Evolutionary conservation across 306 rosid genomes (phyloP).

Genomic region (Acacia melanoxylon): DNA sequence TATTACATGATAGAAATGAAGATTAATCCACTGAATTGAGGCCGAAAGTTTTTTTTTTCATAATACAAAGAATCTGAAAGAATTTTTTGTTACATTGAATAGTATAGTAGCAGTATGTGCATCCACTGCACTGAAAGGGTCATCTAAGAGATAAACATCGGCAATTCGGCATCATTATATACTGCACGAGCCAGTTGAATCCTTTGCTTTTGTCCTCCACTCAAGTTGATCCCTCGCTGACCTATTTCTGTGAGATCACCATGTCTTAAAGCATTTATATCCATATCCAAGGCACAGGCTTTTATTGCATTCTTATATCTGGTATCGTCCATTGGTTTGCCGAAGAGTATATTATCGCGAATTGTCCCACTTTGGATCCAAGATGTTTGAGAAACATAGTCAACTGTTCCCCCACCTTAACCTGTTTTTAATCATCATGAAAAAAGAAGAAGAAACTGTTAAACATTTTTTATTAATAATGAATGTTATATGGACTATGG

Average conservation of each 20-base stretch:
- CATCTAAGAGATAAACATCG: constrained; percentile 75
- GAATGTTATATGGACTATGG: not conserved
- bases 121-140: constrained; percentile 89
- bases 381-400: constrained; percentile 75
- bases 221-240: constrained; percentile 85
- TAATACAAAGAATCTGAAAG: not conserved
- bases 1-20: constrained; percentile 11
- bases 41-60: not conserved
- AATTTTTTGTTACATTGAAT: constrained; percentile 49
- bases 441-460: not conserved
- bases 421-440: constrained; percentile 34
- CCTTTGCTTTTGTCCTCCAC: constrained; percentile 92
- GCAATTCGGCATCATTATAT: constrained; percentile 78
- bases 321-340: constrained; percentile 60
- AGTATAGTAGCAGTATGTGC: constrained; percentile 74
- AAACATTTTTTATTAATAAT: too few relatives aligned
- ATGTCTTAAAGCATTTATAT: constrained; percentile 56
- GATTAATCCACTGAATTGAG: not conserved
- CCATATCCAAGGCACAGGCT: constrained; percentile 74
- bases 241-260: constrained; percentile 92
- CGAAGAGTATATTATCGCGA: constrained; percentile 66
- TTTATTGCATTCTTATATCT: constrained; percentile 60
- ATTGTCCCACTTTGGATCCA: constrained; percentile 92
- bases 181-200: constrained; percentile 85
- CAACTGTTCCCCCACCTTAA: constrained; percentile 56